These are phyloP conservation scores for Neofusicoccum laricinum DNA, from an alignment of 2,329 filamentous ascomycete genomes.

Conservation along the genomic window DNA sequence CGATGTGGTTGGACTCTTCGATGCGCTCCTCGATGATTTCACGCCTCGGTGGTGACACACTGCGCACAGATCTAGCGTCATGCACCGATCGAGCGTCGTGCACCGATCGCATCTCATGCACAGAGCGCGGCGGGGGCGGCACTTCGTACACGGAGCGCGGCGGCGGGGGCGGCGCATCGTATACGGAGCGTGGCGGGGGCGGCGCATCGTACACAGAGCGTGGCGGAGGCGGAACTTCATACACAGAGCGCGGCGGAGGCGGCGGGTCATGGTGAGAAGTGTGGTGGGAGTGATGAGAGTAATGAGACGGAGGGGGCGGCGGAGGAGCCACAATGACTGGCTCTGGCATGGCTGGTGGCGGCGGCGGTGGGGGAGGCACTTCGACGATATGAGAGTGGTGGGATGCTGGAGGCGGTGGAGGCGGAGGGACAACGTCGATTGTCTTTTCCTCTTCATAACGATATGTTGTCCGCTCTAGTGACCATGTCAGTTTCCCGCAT, in stretches of 20 bases:
- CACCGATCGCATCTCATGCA: constrained; percentile 21
- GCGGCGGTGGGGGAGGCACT: constrained; percentile 20
- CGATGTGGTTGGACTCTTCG: constrained; percentile 47
- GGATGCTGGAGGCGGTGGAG: constrained; percentile 1
- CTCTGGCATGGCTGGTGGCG: constrained; percentile 12
- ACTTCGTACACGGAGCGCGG: too few relatives aligned
- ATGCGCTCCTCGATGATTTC: constrained; percentile 37
- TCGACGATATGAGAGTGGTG: constrained; percentile 1
- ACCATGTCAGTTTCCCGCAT: constrained; percentile 30
- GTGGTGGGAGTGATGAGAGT: constrained; percentile 12
- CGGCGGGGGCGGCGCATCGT: background rate
- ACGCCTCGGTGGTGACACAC: constrained; percentile 29
- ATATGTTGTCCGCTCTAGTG: constrained; percentile 7
- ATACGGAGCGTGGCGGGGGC: background rate
- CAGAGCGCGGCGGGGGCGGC: constrained; percentile 19
- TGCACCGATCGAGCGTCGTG: constrained; percentile 23
- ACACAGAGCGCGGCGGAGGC: constrained; percentile 11
- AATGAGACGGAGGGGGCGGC: constrained; percentile 19
- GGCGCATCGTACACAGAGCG: background rate
- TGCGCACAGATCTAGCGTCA: constrained; percentile 33
- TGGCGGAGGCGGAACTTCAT: constrained; percentile 29
- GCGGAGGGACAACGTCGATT: constrained; percentile 16
- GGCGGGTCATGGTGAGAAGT: constrained; percentile 10
- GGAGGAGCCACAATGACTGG: constrained; percentile 26
- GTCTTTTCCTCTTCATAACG: constrained; percentile 14